A percentile compares a stretch with the other conserved stretches of the same genome.
These are phyloP conservation scores for Corynespora cassiicola DNA, from an alignment of 2,329 filamentous ascomycete genomes.

Conservation along the genomic window DNA sequence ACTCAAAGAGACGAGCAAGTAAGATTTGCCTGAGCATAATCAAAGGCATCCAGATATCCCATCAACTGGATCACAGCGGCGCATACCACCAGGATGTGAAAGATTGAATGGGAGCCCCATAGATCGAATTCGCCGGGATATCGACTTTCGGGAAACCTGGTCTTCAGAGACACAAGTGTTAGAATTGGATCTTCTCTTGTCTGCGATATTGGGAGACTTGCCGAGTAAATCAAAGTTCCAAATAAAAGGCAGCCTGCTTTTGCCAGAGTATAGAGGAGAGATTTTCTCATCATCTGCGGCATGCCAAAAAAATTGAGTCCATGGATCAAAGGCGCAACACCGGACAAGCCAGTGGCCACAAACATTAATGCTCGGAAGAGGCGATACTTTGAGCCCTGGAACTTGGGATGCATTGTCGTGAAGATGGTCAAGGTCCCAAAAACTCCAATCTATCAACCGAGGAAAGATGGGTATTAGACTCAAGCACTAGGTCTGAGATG, in stretches of 20 bases:
- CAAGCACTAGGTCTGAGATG: constrained; percentile 32
- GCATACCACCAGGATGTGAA: no score
- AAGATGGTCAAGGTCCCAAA: constrained; percentile 1
- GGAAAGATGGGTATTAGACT: background rate
- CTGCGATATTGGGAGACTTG: no score
- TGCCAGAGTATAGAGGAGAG: constrained; percentile 2
- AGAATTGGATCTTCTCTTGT: no score
- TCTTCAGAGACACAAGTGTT: no score
- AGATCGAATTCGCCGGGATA: no score
- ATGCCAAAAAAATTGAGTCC: constrained; percentile 2
- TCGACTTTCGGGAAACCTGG: no score
- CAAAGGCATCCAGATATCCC: no score
- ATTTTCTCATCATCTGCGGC: constrained; percentile 2
- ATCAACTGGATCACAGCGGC: no score
- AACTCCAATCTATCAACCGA: constrained; percentile 1
- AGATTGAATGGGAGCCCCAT: no score
- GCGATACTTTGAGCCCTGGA: constrained; percentile 2
- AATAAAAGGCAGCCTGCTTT: constrained; percentile 3
- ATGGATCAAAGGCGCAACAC: constrained; percentile 2
- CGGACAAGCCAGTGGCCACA: constrained; percentile 2
- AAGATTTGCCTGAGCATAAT: no score
- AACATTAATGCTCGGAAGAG: constrained; percentile 6
- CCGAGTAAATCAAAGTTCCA: constrained; percentile 1
- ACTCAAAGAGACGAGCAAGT: no score
- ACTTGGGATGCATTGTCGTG: constrained; percentile 4